Evolutionary conservation across 2,329 filamentous ascomycete species (phyloP).

Genomic region (Ophiostoma himal-ulmi): DNA sequence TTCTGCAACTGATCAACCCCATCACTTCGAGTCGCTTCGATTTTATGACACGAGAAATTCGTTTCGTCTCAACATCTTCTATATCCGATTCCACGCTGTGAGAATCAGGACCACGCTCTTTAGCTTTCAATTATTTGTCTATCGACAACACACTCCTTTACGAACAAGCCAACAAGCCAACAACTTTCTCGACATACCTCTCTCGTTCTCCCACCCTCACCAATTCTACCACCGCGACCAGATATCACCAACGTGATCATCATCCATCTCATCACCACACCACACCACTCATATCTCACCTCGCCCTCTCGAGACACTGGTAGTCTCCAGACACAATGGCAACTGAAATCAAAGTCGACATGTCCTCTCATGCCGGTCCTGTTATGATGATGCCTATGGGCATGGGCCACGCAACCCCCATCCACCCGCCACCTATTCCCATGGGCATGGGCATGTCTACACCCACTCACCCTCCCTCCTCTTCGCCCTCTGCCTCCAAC

Average conservation of each 20-base stretch:
- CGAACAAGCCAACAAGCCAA: not conserved
- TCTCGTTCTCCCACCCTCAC: not conserved
- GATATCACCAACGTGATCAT: not conserved
- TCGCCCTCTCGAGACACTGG: conserved; percentile 11
- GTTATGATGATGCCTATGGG: conserved; percentile 22
- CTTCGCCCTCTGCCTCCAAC: conserved; percentile 23
- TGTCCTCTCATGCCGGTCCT: conserved; percentile 30
- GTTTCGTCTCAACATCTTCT: not conserved
- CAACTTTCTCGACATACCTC: not conserved
- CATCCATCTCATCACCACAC: not conserved
- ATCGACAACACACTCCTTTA: conserved; percentile 11
- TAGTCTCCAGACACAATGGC: conserved; percentile 33
- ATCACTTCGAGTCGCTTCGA: no score
- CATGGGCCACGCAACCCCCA: conserved; percentile 23
- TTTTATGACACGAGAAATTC: not conserved
- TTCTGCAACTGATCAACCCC: not conserved
- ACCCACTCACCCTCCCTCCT: conserved; percentile 31
- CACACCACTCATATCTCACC: not conserved
- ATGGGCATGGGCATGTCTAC: conserved; percentile 34
- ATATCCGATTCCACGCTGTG: conserved; percentile 27
- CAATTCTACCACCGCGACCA: not conserved
- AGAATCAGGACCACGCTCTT: conserved; percentile 36
- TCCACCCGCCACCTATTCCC: conserved; percentile 29
- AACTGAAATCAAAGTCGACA: conserved; percentile 33
- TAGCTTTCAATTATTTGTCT: conserved; percentile 27